Base-by-base conservation (phyloP, 352 stramenopile genomes). In the Pythium graminicola region DNA sequence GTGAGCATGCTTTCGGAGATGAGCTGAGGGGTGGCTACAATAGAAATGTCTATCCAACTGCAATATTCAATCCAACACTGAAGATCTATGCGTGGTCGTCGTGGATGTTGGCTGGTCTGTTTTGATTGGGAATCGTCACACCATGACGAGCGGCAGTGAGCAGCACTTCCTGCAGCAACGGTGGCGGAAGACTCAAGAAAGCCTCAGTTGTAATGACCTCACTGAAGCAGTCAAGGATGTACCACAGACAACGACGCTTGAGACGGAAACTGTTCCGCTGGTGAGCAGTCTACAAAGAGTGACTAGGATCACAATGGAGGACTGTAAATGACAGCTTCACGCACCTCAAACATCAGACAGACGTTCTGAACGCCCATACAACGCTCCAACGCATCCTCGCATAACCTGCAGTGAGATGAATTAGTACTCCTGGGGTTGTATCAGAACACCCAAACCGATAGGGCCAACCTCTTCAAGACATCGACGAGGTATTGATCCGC, bases 1-100 rank as follows among this genome's bases (percentile, higher is more conserved):
- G 62, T 86, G 29, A 69, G 73, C 38, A 97, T 98, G 88, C 65
- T 98, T 17, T 81, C 85, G 23, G 85, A 96, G 64, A 63, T 97
- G 70, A 89, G 70, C 66, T 94, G 60, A 85, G 45, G 27, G 10
- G 29, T 32, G 17, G 11, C 13, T 28, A n/a, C 29, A 35, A 57
- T 50, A 50, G 35, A 55, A 47, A 43, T 38, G 24, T n/a, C n/a
- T n/a, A n/a, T n/a, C n/a, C n/a, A n/a, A n/a, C n/a, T n/a, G n/a
- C n/a, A n/a, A n/a, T n/a, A n/a, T n/a, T n/a, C n/a, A n/a, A n/a
- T n/a, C n/a, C 29, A 35, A 35, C 7, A 35, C 7, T 35, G 29
- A 31, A 29, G 35, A 13, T 26, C n/a, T 32, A 51, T 23, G 9
- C 16, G 3, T 51, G 19, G 46, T 42, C 45, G 6, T n/a, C 31